Evolutionary conservation across 129 eudicot species (phyloP), one percentile per base, ranked within the genome.

Genomic region (Escallonia herrerae): DNA sequence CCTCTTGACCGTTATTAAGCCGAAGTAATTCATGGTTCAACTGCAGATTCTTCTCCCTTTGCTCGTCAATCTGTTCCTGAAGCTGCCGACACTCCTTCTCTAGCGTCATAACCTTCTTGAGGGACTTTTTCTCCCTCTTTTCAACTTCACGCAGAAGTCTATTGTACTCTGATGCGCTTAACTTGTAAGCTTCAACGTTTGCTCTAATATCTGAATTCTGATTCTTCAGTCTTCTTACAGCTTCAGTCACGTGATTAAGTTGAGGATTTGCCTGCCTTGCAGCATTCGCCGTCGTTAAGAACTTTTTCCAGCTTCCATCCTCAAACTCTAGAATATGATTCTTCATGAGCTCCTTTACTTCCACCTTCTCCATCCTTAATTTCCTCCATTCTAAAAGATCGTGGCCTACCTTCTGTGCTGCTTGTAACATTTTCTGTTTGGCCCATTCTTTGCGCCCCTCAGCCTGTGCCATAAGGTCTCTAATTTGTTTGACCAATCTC

Each of bases 381-480:
- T 3, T 38, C 22, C 14, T 52, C 7, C 52, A 39, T 60, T 52
- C 70, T 6, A 3, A 3, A 50, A 11, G 48, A 52, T 54, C 60
- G 22, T 13, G 37, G 15, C 3, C 14, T 7, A 65, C 46, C 60
- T 14, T 65, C n/a, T 39, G 41, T 10, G 39, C 59, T 3, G 40
- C 69, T 65, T 51, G 42, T 38, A 2, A 5, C 7, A 14, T 47
- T 3, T 13, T 65, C 43, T 39, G 3, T 12, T 49, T n/a, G 40
- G 69, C 69, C 69, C 69, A 65, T 42, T 50, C 59, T 51, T 39
- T 51, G 33, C 48, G 13, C 7, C 52, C 70, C 0, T 6, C n/a
- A 38, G 53, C 8, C 33, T 65, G 60, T 4, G 1, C 6, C n/a
- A 2, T 3, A 39, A 52, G 48, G 6, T 65, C 70, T 9, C n/a